These are phyloP conservation scores for Carex arenaria DNA, from an alignment of 202 grass and related monocot genomes.

Conservation along the genomic window DNA sequence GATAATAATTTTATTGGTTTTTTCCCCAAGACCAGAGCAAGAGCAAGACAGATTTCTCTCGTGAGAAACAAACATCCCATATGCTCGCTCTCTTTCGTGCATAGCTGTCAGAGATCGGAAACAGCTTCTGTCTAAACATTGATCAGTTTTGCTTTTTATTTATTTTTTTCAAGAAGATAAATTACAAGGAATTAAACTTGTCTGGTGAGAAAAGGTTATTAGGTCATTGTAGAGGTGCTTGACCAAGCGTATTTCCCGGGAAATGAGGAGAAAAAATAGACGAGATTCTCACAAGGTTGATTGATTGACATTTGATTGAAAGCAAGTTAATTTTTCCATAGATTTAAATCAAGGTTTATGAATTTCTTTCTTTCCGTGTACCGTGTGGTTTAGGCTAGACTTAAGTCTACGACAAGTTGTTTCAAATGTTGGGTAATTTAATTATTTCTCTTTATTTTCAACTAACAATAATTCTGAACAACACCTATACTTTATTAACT, in stretches of 20 bases:
- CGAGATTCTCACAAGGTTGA: background rate
- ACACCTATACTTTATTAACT: background rate
- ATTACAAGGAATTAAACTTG: background rate
- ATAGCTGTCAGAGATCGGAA: slow-evolving; percentile 1
- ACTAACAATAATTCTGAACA: background rate
- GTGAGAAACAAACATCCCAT: slow-evolving; percentile 14
- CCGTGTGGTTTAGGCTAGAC: too few relatives aligned
- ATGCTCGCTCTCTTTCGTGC: slow-evolving; percentile 11
- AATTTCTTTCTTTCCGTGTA: too few relatives aligned
- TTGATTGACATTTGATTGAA: too few relatives aligned
- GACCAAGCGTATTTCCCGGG: background rate
- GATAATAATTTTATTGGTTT: background rate
- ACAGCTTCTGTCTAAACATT: background rate
- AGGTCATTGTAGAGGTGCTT: slow-evolving; percentile 1
- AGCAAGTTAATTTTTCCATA: too few relatives aligned
- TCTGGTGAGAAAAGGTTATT: background rate
- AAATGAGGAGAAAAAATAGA: background rate
- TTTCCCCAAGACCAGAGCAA: background rate
- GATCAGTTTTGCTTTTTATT: background rate
- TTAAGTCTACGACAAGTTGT: too few relatives aligned
- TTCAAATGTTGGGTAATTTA: background rate
- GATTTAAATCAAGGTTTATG: too few relatives aligned
- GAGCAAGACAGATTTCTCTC: slow-evolving; percentile 8
- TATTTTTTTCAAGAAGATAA: background rate
- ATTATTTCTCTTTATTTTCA: background rate